Conservation (phyloP, 139 green algal species). For the Zygnema circumcarinatum region DNA sequence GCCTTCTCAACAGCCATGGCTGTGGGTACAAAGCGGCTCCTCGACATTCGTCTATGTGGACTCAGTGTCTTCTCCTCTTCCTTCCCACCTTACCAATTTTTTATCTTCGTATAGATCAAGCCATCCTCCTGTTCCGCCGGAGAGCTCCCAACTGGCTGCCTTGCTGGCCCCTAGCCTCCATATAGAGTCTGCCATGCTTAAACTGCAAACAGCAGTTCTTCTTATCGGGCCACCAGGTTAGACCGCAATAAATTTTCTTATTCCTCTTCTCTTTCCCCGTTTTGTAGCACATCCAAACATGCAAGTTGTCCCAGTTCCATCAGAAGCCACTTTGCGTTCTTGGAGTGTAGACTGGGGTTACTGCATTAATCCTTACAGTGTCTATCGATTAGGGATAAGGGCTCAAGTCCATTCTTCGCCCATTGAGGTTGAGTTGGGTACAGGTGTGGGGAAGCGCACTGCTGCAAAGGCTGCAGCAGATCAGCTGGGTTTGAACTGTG, state of each 20-base stretch:
- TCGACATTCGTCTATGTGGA: not conserved
- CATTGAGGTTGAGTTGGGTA: too few species aligned
- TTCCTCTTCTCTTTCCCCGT: not conserved
- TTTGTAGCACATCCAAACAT: conserved; percentile 1
- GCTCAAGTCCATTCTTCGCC: not conserved
- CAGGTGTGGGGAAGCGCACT: conserved; percentile 27
- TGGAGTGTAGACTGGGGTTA: not conserved
- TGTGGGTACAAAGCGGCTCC: not conserved
- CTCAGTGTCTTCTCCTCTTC: conserved; percentile 5
- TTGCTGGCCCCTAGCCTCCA: conserved; percentile 25
- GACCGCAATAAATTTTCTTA: conserved; percentile 16
- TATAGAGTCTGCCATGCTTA: not conserved
- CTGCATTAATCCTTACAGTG: not conserved
- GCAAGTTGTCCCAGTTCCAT: not conserved
- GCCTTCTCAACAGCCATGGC: not conserved
- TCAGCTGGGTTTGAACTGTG: not conserved
- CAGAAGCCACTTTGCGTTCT: not conserved
- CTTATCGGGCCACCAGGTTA: conserved; percentile 21
- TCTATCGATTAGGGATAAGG: not conserved
- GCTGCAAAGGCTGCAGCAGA: not conserved
- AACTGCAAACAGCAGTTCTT: conserved; percentile 29
- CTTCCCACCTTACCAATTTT: not conserved
- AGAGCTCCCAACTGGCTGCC: not conserved
- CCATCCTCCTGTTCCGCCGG: not conserved
- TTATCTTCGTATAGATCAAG: not conserved